Evolutionary conservation across 345 rosid genomes (phyloP), one percentile per base, ranked within the genome.

Genomic region (Dovyalis caffra): DNA sequence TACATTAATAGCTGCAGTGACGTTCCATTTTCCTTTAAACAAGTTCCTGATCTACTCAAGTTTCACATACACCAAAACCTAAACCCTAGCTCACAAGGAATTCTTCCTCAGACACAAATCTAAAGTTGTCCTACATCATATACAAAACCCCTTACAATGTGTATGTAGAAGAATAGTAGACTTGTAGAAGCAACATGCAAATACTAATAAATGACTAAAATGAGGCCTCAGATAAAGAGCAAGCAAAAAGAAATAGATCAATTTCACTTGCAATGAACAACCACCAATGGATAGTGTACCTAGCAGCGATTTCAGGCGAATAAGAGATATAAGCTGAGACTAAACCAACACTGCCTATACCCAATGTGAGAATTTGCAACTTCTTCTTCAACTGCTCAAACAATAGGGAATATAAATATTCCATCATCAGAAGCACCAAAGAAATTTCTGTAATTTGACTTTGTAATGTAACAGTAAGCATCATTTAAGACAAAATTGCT

Each of bases 291-390:
- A n/a, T n/a, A 66, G 84, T 74, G 71, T 76, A 95, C 99, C 99
- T 95, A 68, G 87, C 92, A 49, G 97, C 86, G 72, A 95, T 86
- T 88, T 91, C 99, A 26, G 97, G 90, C 11, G 97, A 81, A 78
- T 95, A 95, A 43, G 94, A 88, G 70, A 91, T 78, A 79, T 90
- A 95, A 33, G 97, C 82, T 26, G 99, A 95, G 82, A 90, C 92
- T 78, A 95, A 77, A 64, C 99, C 97, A 33, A 92, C 86, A 75
- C 95, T 87, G 73, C 99, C 99, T 23, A 92, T 85, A 70, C 90
- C 92, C 61, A 90, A 37, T 31, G 97, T 95, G 66, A 90, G 87
- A 78, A 86, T 58, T 81, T 95, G 97, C 80, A 95, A 68, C 83
- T 79, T 92, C 11, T 70, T 82, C 82, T 83, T 95, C 78, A 95